These are phyloP conservation scores for Ziziphus jujuba DNA, from an alignment of 306 rosid genomes.

Conservation along the genomic window DNA sequence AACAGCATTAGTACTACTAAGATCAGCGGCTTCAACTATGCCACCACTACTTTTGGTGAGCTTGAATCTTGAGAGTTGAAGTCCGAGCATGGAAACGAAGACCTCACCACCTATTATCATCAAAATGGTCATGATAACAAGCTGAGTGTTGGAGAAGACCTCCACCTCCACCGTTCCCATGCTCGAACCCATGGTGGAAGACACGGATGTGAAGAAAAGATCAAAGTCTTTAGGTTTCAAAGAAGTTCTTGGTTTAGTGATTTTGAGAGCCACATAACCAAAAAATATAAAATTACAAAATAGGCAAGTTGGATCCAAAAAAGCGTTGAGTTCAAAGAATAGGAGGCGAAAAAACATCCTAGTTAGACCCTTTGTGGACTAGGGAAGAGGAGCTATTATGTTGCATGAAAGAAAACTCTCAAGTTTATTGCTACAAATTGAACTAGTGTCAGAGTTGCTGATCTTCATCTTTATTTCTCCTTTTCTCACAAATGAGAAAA, in stretches of 20 bases:
- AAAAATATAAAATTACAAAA: not conserved
- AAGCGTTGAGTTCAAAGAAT: not conserved
- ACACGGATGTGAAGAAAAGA: conserved; percentile 70
- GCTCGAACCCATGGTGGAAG: conserved; percentile 72
- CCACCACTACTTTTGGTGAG: not conserved
- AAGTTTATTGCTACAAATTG: too few species aligned
- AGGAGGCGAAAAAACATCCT: too few species aligned
- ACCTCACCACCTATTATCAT: conserved; percentile 74
- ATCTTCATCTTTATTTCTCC: too few species aligned
- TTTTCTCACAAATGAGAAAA: too few species aligned
- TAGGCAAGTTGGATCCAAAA: not conserved
- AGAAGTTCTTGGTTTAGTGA: not conserved
- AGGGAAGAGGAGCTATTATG: too few species aligned
- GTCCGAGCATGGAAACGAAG: conserved; percentile 54
- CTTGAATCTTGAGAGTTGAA: conserved; percentile 20
- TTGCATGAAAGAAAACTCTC: too few species aligned
- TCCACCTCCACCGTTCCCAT: conserved; percentile 71
- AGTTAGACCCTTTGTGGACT: too few species aligned
- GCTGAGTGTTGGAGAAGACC: conserved; percentile 49
- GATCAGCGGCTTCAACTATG: too few species aligned
- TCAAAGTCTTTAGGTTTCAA: conserved; percentile 17
- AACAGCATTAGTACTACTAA: too few species aligned
- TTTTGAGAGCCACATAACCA: not conserved
- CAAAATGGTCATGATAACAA: conserved; percentile 42
- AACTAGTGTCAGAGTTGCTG: too few species aligned